Conservation (phyloP, 345 rosid species). For the Eucalyptus globulus region DNA sequence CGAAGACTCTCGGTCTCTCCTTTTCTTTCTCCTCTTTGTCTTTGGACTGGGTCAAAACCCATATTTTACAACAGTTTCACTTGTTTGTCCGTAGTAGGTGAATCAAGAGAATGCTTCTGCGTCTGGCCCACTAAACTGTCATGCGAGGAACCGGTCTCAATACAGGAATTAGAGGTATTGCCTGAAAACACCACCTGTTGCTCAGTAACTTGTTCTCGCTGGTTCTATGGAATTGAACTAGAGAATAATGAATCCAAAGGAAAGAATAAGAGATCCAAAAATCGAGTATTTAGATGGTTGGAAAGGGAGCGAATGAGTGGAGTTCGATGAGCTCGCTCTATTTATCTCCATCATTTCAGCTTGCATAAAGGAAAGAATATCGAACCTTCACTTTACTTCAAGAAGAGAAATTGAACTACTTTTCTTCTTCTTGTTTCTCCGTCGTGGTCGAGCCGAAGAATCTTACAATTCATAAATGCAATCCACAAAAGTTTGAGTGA, state of each 20-base stretch:
- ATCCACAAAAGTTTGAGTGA: neutral
- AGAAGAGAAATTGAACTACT: neutral
- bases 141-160: conserved; percentile 42
- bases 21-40: too few relatives aligned
- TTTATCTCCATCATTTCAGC: neutral
- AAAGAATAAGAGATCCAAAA: neutral
- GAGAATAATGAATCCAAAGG: conserved; percentile 25
- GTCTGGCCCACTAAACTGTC: conserved; percentile 54
- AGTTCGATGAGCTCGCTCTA: neutral
- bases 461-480: neutral
- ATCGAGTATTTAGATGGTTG: neutral
- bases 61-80: conserved; percentile 9
- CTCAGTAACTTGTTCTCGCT: conserved; percentile 51
- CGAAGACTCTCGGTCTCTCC: too few relatives aligned
- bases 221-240: conserved; percentile 60
- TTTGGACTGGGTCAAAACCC: too few relatives aligned
- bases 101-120: conserved; percentile 47
- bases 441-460: neutral
- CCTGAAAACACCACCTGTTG: conserved; percentile 3
- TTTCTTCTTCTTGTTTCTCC: neutral
- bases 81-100: conserved; percentile 28
- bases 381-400: neutral
- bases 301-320: neutral
- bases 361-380: neutral
- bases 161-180: conserved; percentile 18